A percentile compares a stretch with the other conserved stretches of the same genome.
Conservation (phyloP, 192 early-diverging fungal genomes). For the Mortierella claussenii region DNA sequence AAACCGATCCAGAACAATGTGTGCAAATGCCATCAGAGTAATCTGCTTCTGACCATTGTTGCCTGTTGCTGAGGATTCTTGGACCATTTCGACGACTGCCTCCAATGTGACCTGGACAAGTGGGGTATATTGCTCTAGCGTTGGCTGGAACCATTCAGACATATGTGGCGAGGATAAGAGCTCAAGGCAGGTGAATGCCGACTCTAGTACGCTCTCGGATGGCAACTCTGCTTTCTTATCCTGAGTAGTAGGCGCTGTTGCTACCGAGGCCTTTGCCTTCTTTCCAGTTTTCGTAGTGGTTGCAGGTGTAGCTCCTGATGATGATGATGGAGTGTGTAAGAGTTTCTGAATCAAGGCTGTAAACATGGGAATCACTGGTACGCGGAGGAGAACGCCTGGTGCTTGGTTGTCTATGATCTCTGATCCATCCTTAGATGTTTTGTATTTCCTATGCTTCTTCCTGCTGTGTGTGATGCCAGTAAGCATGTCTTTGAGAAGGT, state of each 20-base stretch:
- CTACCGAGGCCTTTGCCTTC: constrained; percentile 1
- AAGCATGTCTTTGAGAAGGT: constrained; percentile 38
- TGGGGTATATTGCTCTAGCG: constrained; percentile 52
- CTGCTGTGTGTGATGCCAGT: constrained; percentile 14
- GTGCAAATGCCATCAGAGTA: constrained; percentile 14
- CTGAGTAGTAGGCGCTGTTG: neutral
- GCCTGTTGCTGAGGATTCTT: constrained; percentile 3
- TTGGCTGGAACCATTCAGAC: constrained; percentile 51
- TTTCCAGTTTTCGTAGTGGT: neutral
- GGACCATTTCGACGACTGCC: constrained; percentile 20
- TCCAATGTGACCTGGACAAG: constrained; percentile 39
- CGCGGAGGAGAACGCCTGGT: constrained; percentile 24
- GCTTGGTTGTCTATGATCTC: constrained; percentile 11
- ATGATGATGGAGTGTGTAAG: neutral
- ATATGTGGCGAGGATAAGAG: constrained; percentile 24
- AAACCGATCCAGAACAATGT: constrained; percentile 33
- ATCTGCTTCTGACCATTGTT: neutral
- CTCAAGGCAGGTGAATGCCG: constrained; percentile 20
- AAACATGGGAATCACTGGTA: constrained; percentile 39
- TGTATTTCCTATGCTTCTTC: constrained; percentile 12
- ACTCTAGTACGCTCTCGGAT: constrained; percentile 8
- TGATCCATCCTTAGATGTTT: neutral
- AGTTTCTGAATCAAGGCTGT: constrained; percentile 26
- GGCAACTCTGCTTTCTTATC: neutral
- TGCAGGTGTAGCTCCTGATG: neutral